Conservation (phyloP, 306 rosid species). For the Calophaca sinica region DNA sequence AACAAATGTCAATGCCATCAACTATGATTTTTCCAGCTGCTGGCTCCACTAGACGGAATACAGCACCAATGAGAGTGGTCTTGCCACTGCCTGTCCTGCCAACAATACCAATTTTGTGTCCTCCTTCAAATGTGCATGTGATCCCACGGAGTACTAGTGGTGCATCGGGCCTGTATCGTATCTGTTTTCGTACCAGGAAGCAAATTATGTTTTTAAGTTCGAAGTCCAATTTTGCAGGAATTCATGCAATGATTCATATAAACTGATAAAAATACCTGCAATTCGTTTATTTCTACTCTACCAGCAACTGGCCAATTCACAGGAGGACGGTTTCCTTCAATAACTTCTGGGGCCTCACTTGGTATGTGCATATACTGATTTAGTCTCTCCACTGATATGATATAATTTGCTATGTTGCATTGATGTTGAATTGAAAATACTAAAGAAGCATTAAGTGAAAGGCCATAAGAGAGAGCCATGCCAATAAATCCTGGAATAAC, state of each 20-base stretch:
- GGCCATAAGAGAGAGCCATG: slow-evolving; percentile 96
- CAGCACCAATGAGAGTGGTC: slow-evolving; percentile 84
- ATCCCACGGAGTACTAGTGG: slow-evolving; percentile 87
- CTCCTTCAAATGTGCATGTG: slow-evolving; percentile 82
- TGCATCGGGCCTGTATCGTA: slow-evolving; percentile 70
- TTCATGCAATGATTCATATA: background rate
- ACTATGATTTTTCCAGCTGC: slow-evolving; percentile 73
- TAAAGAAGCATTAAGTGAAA: slow-evolving; percentile 68
- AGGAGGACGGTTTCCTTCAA: slow-evolving; percentile 73
- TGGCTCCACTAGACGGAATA: slow-evolving; percentile 90
- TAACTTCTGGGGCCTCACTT: slow-evolving; percentile 80
- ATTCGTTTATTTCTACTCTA: slow-evolving; percentile 70
- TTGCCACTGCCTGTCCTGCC: slow-evolving; percentile 93
- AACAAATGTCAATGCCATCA: slow-evolving; percentile 80
- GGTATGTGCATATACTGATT: slow-evolving; percentile 78
- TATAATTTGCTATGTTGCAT: slow-evolving; percentile 73
- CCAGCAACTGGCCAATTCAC: slow-evolving; percentile 74
- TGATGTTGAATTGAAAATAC: slow-evolving; percentile 78
- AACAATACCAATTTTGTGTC: slow-evolving; percentile 89
- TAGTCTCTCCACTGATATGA: slow-evolving; percentile 88
- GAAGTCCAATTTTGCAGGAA: background rate
- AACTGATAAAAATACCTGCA: slow-evolving; percentile 62
- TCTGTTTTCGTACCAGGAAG: slow-evolving; percentile 54
- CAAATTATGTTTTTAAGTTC: slow-evolving; percentile 27
- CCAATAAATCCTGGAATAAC: slow-evolving; percentile 76